A percentile compares a stretch with the other conserved stretches of the same genome.
Conservation (phyloP, 768 basidiomycete genomes). For the Phanerochaete carnosa region DNA sequence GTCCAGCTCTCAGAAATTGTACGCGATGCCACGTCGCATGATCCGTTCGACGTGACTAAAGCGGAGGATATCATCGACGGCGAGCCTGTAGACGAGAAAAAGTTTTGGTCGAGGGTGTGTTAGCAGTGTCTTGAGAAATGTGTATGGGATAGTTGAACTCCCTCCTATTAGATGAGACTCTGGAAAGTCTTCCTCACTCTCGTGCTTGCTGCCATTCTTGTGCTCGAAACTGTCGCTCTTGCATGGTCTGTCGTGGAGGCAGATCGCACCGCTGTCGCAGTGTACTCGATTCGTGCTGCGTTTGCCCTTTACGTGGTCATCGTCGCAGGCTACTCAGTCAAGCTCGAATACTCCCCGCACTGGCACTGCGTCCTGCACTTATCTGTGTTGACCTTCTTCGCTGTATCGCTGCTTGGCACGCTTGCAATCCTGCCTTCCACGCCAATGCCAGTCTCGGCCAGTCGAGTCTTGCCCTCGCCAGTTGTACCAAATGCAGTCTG, state of each 20-base stretch:
- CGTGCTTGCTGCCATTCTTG: constrained; percentile 43
- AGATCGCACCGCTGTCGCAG: constrained; percentile 27
- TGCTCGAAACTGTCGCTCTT: constrained; percentile 49
- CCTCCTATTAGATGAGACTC: constrained; percentile 50
- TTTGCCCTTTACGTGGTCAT: constrained; percentile 61
- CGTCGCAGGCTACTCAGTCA: constrained; percentile 49
- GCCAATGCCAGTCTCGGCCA: constrained; percentile 29
- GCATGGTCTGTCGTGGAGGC: constrained; percentile 46
- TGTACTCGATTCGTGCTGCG: constrained; percentile 41
- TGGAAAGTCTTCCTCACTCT: constrained; percentile 52
- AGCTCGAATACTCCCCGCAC: constrained; percentile 38
- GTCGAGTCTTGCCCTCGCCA: constrained; percentile 7
- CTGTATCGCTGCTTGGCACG: constrained; percentile 40
- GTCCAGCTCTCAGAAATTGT: constrained; percentile 39
- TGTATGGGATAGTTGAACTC: background rate
- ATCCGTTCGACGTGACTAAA: constrained; percentile 72
- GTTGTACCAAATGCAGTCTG: constrained; percentile 37
- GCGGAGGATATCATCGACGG: constrained; percentile 70
- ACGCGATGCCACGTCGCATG: constrained; percentile 28
- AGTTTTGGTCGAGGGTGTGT: constrained; percentile 58
- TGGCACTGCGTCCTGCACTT: constrained; percentile 52
- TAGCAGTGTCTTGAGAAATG: background rate
- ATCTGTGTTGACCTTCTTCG: constrained; percentile 48
- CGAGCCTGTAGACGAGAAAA: constrained; percentile 55
- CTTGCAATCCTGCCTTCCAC: constrained; percentile 57